phyloP scores from a whole-genome alignment of 2,329 filamentous ascomycete genomes.

The Samsoniella hepiali region DNA sequence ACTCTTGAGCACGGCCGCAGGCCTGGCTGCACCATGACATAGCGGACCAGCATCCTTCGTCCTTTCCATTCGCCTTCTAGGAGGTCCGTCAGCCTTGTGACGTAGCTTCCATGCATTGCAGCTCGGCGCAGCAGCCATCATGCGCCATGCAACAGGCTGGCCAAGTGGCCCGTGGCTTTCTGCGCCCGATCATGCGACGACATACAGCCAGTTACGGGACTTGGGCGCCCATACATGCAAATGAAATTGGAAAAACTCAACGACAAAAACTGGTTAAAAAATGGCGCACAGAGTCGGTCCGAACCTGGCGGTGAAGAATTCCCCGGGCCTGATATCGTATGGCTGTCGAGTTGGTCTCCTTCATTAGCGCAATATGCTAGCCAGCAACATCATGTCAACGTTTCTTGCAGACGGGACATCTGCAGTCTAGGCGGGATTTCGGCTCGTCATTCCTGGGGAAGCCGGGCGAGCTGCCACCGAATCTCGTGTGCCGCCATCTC shows the following conservation, averaged over 20 bases:
- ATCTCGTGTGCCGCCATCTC: neutral
- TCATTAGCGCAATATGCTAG: neutral
- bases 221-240: neutral
- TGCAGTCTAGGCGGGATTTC: neutral
- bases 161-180: neutral
- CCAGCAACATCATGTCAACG: neutral
- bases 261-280: neutral
- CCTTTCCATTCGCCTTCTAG: neutral
- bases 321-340: neutral
- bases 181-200: slow-evolving; percentile 14
- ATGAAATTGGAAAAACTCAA: neutral
- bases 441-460: neutral
- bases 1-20: neutral
- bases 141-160: neutral
- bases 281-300: neutral
- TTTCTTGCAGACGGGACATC: neutral
- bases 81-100: slow-evolving; percentile 15
- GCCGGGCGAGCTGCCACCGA: too few species aligned
- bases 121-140: neutral
- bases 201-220: neutral
- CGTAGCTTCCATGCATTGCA: slow-evolving; percentile 7
- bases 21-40: slow-evolving; percentile 10
- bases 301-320: slow-evolving; percentile 2
- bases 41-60: neutral
- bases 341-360: neutral